Base-by-base conservation (phyloP, 306 rosid genomes). In the Vicia sativa region DNA sequence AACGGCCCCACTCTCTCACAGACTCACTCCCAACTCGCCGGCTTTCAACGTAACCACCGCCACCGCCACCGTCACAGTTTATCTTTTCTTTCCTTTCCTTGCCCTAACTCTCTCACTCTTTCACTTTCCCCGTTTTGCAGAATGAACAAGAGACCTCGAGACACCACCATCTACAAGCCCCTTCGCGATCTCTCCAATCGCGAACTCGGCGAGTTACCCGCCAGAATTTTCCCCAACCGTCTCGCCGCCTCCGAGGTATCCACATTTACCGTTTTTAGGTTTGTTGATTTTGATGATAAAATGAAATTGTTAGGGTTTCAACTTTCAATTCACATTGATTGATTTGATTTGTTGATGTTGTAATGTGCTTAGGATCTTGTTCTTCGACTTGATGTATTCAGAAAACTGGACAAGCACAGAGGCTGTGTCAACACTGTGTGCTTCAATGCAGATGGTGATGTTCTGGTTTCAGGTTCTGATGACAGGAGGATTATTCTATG, bases 391-490 rank as follows among this genome's bases (percentile, higher is more conserved):
- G 97, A 88, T 73, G 25, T 86, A 44, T 55, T 59, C 46, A 73
- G 64, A 79, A 90, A 85, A 79, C 81, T 90, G 29, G 84, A 75
- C 26, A 88, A 80, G 74, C 98, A 93, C 78, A 85, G 68, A 68
- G 90, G 96, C 15, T 93, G 96, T 83, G 96, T 90, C 4, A 90
- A 88, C 80, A 88, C 97, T 14, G 81, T 93, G 38, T 70, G 84
- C 89, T 93, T 93, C 82, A 93, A 74, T 80, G 88, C 48, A 15
- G 84, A 77, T 75, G 98, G 98, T 73, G 88, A 80, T 66, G 62
- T 86, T 67, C 78, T 93, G 73, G 76, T 93, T 39, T 88, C 98
- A 0, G 96, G 97, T 54, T 93, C 96, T 13, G 98, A 90, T 83
- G 98, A 90, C 63, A 54, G 50, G 77, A 82, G 84, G 72, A 82